Evolutionary conservation across 306 rosid genomes (phyloP), one percentile per base, ranked within the genome.

Genomic region (Rosa lucieae): DNA sequence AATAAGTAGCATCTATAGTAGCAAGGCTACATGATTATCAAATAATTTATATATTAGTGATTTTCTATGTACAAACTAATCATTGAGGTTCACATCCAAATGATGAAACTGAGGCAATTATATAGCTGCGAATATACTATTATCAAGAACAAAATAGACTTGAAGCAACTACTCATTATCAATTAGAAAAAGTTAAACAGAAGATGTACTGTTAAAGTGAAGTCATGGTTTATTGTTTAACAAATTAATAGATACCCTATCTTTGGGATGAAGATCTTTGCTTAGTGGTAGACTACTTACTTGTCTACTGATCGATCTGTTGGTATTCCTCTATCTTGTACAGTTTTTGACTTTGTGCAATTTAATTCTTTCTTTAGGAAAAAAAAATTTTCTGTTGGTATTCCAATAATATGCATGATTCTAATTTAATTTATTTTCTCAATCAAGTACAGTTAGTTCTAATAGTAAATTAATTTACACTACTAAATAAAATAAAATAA

Each of bases 71-170:
- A 49, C 52, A 71, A 47, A 29, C 71, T 82, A 75, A 81, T 83
- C 84, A 35, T 74, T 47, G 77, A 32, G 58, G 71, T 79, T 65
- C 63, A 78, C 84, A 35, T 84, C n/a, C 43, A 75, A 62, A 61
- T 29, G 71, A 9, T 61, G 79, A 62, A 44, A 62, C 29, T 49
- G 61, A 47, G 79, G 47, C 56, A 76, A 76, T 76, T 55, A 72
- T 71, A 18, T 32, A 35, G 47, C 42, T 35, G 44, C 26, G 29
- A 51, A 72, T 72, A 32, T 18, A 32, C 17, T 72, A 51, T 17
- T 3, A 55, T 42, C n/a, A 8, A 42, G 51, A 5, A 43, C 8
- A 56, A 13, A 40, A 75, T 29, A 59, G 70, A 75, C 23, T 59
- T 21, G 26, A 59, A 75, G 58, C 37, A 75, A 44, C 58, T 23